Conservation (phyloP, 148 eudicot species). For the Rhododendron molle region DNA sequence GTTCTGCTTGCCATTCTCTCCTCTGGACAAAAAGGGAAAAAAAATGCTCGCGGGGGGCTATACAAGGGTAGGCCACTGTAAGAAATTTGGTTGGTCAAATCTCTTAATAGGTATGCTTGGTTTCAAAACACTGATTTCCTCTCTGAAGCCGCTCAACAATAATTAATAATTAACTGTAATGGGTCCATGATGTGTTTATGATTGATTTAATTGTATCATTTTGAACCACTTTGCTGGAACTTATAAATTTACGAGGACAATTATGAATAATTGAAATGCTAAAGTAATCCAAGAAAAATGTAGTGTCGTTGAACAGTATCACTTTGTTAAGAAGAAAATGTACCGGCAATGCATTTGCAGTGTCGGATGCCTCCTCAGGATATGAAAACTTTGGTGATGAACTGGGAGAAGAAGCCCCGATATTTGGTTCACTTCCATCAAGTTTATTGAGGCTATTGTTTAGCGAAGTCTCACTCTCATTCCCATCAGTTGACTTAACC, state of each 20-base stretch:
- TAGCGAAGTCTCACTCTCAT: slow-evolving; percentile 40
- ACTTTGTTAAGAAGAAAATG: not conserved
- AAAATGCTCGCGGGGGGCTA: not conserved
- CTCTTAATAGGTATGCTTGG: not conserved
- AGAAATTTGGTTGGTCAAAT: not conserved
- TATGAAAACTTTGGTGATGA: slow-evolving; percentile 34
- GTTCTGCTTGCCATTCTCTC: not conserved
- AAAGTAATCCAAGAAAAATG: not conserved
- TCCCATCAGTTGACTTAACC: slow-evolving; percentile 50
- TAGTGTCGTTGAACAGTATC: not conserved
- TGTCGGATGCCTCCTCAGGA: slow-evolving; percentile 34
- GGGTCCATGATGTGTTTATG: not conserved
- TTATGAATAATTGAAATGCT: not conserved
- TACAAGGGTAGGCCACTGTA: not conserved
- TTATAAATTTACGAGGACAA: not conserved
- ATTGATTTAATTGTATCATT: not conserved
- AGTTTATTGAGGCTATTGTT: slow-evolving; percentile 42
- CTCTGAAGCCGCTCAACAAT: not conserved
- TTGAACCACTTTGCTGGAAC: not conserved
- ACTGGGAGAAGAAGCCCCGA: slow-evolving; percentile 33
- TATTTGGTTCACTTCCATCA: slow-evolving; percentile 48
- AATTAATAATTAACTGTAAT: not conserved
- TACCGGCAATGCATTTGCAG: slow-evolving; percentile 60
- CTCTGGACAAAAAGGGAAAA: not conserved
- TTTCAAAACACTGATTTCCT: not conserved